Percentiles rank a stretch among this genome's conserved stretches.
phyloP scores from a whole-genome alignment of 805 yeast genomes.

The Kluyveromyces dobzhanskii region DNA sequence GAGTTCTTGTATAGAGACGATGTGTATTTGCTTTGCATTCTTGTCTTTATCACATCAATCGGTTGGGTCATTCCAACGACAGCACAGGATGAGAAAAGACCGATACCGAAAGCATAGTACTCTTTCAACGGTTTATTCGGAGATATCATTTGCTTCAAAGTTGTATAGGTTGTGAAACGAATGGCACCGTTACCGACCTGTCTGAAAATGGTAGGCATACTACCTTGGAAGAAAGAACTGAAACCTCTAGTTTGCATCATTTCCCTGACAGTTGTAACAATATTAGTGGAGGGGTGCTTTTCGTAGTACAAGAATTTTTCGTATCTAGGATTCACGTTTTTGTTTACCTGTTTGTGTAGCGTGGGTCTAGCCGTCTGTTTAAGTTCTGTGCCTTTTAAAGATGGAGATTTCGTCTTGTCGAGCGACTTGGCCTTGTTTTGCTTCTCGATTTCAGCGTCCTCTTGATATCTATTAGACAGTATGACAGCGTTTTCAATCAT shows the following conservation, averaged over 20 bases:
- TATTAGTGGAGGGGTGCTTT: slow-evolving; percentile 45
- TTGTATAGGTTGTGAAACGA: slow-evolving; percentile 75
- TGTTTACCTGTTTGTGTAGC: slow-evolving; percentile 22
- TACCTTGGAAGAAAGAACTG: slow-evolving; percentile 74
- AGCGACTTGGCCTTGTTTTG: too few relatives aligned
- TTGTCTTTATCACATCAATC: slow-evolving; percentile 75
- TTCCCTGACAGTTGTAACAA: slow-evolving; percentile 47
- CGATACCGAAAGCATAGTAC: slow-evolving; percentile 33
- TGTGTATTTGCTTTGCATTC: slow-evolving; percentile 76
- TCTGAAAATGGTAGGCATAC: slow-evolving; percentile 71
- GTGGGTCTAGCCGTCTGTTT: slow-evolving; percentile 19
- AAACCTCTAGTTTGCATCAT: slow-evolving; percentile 68
- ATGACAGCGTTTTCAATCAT: slow-evolving; percentile 63
- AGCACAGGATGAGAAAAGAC: slow-evolving; percentile 59
- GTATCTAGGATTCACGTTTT: slow-evolving; percentile 25
- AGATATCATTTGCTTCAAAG: slow-evolving; percentile 60
- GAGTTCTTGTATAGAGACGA: slow-evolving; percentile 50
- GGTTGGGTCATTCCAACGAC: slow-evolving; percentile 83
- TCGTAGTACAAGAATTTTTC: slow-evolving; percentile 32
- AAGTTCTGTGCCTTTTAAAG: background rate
- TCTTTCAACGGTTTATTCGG: slow-evolving; percentile 33
- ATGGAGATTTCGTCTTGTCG: background rate
- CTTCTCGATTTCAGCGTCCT: slow-evolving; percentile 23
- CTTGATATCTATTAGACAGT: slow-evolving; percentile 13
- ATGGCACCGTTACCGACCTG: slow-evolving; percentile 75